phyloP scores from a whole-genome alignment of 306 rosid genomes.

The Herpetospermum pedunculosum region DNA sequence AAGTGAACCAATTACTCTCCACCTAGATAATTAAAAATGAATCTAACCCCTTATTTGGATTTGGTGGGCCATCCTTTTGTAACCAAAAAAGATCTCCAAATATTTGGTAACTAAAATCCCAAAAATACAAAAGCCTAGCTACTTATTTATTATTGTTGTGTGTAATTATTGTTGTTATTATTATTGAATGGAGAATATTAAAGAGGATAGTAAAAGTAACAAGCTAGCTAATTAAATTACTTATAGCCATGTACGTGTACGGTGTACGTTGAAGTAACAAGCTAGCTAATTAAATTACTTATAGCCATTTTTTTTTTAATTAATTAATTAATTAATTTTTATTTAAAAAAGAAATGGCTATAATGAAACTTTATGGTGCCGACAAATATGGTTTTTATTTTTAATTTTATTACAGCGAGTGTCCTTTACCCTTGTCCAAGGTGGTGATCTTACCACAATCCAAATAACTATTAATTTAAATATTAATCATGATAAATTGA shows the following conservation, averaged over 20 bases:
- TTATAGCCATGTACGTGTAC: too few relatives aligned
- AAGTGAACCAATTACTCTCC: background rate
- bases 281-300: background rate
- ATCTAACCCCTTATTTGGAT: background rate
- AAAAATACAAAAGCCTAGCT: background rate
- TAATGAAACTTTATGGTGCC: background rate
- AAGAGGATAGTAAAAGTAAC: background rate
- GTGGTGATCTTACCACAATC: too few relatives aligned
- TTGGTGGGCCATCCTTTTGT: background rate
- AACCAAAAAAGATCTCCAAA: background rate
- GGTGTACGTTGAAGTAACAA: too few relatives aligned
- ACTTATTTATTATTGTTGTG: background rate
- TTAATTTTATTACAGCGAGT: background rate
- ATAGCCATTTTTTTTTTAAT: too few relatives aligned
- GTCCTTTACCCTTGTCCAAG: too few relatives aligned
- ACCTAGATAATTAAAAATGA: background rate
- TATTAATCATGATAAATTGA: too few relatives aligned
- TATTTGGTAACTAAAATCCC: background rate
- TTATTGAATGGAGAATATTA: background rate
- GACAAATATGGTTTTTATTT: background rate
- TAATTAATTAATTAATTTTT: too few relatives aligned
- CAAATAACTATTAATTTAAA: too few relatives aligned
- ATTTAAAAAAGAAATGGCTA: too few relatives aligned
- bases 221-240: background rate
- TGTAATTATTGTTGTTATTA: background rate